These are phyloP conservation scores for Blastomyces silverae DNA, from an alignment of 2,329 filamentous ascomycete species.

Conservation along the genomic window DNA sequence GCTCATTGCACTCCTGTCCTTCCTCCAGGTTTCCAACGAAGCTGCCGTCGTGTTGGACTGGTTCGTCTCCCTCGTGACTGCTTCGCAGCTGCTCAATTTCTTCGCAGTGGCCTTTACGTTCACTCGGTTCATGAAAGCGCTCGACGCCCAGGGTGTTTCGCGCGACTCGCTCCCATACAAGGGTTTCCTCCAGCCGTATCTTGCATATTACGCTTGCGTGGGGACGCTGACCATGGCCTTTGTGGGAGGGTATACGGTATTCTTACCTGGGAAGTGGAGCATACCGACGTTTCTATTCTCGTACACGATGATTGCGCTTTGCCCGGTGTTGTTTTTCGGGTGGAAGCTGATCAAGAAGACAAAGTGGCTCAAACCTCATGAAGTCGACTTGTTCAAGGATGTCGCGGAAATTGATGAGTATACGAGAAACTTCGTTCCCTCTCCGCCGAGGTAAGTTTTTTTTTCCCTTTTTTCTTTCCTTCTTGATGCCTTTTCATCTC, in stretches of 20 bases:
- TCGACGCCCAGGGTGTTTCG: constrained; percentile 36
- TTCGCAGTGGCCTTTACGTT: constrained; percentile 42
- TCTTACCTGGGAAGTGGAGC: constrained; percentile 61
- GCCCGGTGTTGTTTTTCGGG: constrained; percentile 60
- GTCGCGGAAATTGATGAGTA: constrained; percentile 63
- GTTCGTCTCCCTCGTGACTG: constrained; percentile 42
- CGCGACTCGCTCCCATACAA: constrained; percentile 37
- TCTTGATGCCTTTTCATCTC: neutral
- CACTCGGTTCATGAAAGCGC: constrained; percentile 42
- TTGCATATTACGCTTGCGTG: constrained; percentile 57
- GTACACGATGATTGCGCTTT: constrained; percentile 67
- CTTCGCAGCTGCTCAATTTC: constrained; percentile 44
- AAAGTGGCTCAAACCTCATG: constrained; percentile 48
- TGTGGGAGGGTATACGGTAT: constrained; percentile 72
- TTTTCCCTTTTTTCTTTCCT: neutral
- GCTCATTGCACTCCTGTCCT: constrained; percentile 62
- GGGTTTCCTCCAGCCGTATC: constrained; percentile 47
- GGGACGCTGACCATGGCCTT: constrained; percentile 59
- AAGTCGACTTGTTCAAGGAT: constrained; percentile 58
- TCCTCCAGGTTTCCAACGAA: constrained; percentile 62
- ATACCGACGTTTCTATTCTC: constrained; percentile 66
- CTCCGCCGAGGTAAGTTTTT: constrained; percentile 46
- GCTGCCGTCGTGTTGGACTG: constrained; percentile 59
- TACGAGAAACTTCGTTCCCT: constrained; percentile 52
- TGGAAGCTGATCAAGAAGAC: constrained; percentile 68